A percentile compares a stretch with the other conserved stretches of the same genome.
Conservation (phyloP, 2,329 filamentous ascomycete species). For the Simplicillium sp. region DNA sequence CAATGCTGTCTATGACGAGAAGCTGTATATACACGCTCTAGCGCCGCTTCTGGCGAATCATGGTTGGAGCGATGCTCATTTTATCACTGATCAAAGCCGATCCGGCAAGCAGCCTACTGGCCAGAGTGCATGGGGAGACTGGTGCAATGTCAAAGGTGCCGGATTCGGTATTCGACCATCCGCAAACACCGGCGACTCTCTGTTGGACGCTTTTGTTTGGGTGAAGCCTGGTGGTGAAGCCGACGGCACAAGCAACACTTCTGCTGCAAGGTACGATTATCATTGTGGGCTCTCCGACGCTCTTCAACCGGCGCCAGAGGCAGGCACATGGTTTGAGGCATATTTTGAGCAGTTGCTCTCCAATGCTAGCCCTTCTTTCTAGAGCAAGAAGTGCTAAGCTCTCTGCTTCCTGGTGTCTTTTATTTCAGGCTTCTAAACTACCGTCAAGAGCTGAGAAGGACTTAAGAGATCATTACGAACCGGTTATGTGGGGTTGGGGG, state of each 20-base stretch:
- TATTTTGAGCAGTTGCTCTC: slow-evolving; percentile 48
- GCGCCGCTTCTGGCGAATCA: slow-evolving; percentile 45
- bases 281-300: slow-evolving; percentile 42
- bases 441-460: too few species aligned
- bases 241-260: slow-evolving; percentile 37
- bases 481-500: too few species aligned
- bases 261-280: slow-evolving; percentile 26
- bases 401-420: too few species aligned
- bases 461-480: too few species aligned
- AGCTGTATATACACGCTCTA: slow-evolving; percentile 53
- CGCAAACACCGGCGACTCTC: slow-evolving; percentile 46
- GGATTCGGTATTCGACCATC: slow-evolving; percentile 58
- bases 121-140: slow-evolving; percentile 53
- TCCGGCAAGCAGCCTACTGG: slow-evolving; percentile 51
- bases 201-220: slow-evolving; percentile 61
- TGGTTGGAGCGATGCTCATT: slow-evolving; percentile 33
- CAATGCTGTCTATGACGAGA: slow-evolving; percentile 42
- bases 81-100: slow-evolving; percentile 43
- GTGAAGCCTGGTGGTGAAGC: slow-evolving; percentile 58
- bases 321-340: slow-evolving; percentile 56
- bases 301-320: slow-evolving; percentile 52
- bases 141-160: slow-evolving; percentile 56
- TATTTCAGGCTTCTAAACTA: too few species aligned
- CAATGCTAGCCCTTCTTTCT: slow-evolving; percentile 47
- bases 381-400: too few species aligned